Evolutionary conservation across 768 basidiomycete genomes (phyloP).

Genomic region (Amanita phalloides): DNA sequence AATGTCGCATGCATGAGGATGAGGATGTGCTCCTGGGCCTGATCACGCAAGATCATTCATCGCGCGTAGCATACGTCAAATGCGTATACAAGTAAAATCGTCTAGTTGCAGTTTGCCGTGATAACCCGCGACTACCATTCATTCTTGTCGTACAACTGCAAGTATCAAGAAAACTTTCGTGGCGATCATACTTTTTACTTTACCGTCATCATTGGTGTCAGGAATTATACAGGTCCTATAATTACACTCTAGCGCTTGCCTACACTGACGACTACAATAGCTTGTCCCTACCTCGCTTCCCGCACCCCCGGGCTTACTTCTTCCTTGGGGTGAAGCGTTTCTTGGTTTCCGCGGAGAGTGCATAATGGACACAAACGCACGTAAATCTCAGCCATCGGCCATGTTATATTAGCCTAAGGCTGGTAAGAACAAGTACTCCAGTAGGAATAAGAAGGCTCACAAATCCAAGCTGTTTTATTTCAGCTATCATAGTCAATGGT

Average conservation of each 20-base stretch:
- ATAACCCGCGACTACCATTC: too few relatives aligned
- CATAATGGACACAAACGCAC: constrained; percentile 47
- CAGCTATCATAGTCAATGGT: constrained; percentile 42
- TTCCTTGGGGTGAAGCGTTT: background rate
- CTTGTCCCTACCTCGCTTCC: background rate
- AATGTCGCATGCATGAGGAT: background rate
- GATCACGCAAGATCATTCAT: too few relatives aligned
- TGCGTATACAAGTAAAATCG: too few relatives aligned
- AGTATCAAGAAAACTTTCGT: too few relatives aligned
- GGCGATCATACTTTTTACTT: too few relatives aligned
- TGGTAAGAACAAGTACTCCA: background rate
- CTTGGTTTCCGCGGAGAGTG: constrained; percentile 14
- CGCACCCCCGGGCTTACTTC: background rate
- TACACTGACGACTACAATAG: background rate
- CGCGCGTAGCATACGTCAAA: too few relatives aligned
- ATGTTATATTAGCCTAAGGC: constrained; percentile 50
- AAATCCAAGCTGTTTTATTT: constrained; percentile 46
- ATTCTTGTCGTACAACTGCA: too few relatives aligned
- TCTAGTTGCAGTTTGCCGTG: too few relatives aligned
- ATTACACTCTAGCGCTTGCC: background rate
- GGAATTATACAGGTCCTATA: background rate
- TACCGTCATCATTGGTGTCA: background rate
- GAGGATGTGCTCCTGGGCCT: too few relatives aligned
- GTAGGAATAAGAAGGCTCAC: constrained; percentile 26
- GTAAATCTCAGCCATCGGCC: constrained; percentile 68